These are phyloP conservation scores for Decorospora gaudefroyi DNA, from an alignment of 2,329 filamentous ascomycete species.

Conservation along the genomic window DNA sequence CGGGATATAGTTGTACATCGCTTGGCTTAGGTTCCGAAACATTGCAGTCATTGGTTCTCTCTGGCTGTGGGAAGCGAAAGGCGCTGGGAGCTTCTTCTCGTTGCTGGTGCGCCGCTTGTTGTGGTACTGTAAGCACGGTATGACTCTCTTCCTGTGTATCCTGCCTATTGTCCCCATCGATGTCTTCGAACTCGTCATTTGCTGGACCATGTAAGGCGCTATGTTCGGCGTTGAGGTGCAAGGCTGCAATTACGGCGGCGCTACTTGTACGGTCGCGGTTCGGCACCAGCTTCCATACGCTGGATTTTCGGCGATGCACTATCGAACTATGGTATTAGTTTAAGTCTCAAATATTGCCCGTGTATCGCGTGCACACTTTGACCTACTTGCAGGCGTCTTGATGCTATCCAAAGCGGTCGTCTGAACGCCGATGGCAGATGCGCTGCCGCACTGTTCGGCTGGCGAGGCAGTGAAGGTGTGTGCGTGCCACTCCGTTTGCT, in stretches of 20 bases:
- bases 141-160: neutral
- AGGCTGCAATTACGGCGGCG: constrained; percentile 8
- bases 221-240: constrained; percentile 8
- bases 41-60: neutral
- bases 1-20: neutral
- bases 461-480: neutral
- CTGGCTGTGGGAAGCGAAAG: constrained; percentile 3
- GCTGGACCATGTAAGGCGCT: neutral
- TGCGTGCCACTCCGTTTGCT: neutral
- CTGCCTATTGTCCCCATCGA: neutral
- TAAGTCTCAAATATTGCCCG: neutral
- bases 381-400: constrained; percentile 7
- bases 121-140: neutral
- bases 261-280: constrained; percentile 3
- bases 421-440: neutral
- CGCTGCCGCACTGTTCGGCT: neutral
- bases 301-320: constrained; percentile 5
- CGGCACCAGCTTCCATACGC: constrained; percentile 5
- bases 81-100: neutral
- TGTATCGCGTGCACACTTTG: neutral
- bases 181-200: neutral
- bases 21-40: too few relatives aligned
- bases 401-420: neutral
- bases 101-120: neutral
- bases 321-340: constrained; percentile 2